Base-by-base conservation (phyloP, 2,329 filamentous ascomycete species). In the Ophiognomonia clavigignenti-juglandacearum region DNA sequence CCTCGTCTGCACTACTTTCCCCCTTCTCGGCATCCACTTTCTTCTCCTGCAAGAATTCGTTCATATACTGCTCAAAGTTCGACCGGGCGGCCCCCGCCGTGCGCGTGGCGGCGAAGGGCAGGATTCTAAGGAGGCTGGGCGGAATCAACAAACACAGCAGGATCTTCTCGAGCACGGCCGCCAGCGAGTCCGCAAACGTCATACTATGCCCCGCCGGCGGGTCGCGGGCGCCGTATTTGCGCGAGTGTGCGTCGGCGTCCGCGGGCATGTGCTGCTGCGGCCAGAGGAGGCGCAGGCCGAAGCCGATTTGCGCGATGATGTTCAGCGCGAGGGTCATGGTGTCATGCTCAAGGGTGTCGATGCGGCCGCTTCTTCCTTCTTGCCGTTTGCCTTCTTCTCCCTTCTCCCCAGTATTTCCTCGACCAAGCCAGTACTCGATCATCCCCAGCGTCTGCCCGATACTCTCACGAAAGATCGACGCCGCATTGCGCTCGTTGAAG, bases 401-500 rank as follows among this genome's bases (percentile, higher is more conserved):
- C 45, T 60, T 53, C 26, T 22, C 41, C 36, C 20, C 8, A n/a
- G 23, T 4, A 31, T 37, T 16, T 34, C 43, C 4, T 26, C 48
- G 10, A 64, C 65, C 5, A n/a, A 76, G 65, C 81, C 83, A 87
- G 39, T 72, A 70, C 29, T 65, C 61, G 24, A 86, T 57, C 76
- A 88, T 76, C 11, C 75, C 73, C 51, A 76, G 67, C 0, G 84
- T 77, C 66, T 91, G 86, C 47, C 71, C 66, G 46, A 84, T 65
- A 18, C 76, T 73, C 63, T 86, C 82, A 34, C 64, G 65, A 64
- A 82, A 86, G 6, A 85, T 82, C 27, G 83, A 60, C 19, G 73
- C 70, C 47, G 87, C 83, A 62, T 88, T 91, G 65, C 77, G 82
- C 67, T 92, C 87, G 48, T 84, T 88, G 64, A 92, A 91, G 4